Conservation (phyloP, 2,329 filamentous ascomycete species). For the Fusarium tjaetaba region DNA sequence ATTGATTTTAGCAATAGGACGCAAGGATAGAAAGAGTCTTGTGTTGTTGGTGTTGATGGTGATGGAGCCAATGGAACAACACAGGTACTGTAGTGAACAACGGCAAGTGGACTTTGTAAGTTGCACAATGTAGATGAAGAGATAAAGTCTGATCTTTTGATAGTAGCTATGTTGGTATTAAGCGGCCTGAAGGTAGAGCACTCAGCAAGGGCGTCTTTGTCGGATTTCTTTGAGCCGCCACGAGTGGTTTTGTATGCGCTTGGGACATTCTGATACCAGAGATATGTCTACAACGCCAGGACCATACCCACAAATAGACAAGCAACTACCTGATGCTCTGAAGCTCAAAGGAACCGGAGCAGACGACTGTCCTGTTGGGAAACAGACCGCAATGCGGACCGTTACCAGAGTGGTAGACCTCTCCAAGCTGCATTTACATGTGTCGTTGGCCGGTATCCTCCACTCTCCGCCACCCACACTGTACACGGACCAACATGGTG, state of each 20-base stretch:
- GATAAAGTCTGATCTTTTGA: conserved; percentile 32
- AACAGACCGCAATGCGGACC: conserved; percentile 38
- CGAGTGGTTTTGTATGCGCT: conserved; percentile 34
- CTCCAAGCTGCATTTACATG: conserved; percentile 42
- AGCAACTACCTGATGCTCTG: conserved; percentile 37
- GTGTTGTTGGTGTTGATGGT: not conserved
- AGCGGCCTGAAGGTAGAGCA: conserved; percentile 22
- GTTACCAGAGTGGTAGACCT: conserved; percentile 30
- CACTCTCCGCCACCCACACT: conserved; percentile 13
- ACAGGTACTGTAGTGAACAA: not conserved
- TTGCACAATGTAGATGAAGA: conserved; percentile 20
- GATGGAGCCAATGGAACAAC: conserved; percentile 1
- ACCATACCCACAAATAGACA: conserved; percentile 43
- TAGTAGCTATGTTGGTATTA: conserved; percentile 36
- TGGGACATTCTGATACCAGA: conserved; percentile 26
- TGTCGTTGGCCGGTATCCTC: conserved; percentile 38
- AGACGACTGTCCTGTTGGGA: conserved; percentile 26
- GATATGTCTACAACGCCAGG: conserved; percentile 34
- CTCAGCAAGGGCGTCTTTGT: conserved; percentile 36
- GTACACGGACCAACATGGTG: conserved; percentile 30
- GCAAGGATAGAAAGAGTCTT: not conserved
- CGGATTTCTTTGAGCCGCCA: conserved; percentile 39
- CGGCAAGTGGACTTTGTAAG: conserved; percentile 9
- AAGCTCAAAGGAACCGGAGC: conserved; percentile 30
- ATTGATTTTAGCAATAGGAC: not conserved